phyloP scores from a whole-genome alignment of 2,329 filamentous ascomycete genomes.

The Ascocoryne sarcoides region DNA sequence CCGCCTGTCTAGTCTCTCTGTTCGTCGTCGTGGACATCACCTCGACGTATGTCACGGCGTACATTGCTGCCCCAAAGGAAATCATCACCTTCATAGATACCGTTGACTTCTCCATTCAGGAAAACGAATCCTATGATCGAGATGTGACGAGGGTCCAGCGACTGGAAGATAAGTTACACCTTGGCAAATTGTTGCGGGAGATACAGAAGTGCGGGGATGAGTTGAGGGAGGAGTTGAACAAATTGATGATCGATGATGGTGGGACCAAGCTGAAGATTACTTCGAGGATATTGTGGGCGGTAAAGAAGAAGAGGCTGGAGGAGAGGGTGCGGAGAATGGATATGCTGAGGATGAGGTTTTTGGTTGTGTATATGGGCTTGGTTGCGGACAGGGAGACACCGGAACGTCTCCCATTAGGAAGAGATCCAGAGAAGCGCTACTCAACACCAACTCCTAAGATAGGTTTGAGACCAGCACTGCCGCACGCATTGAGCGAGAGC shows the following conservation, averaged over 20 bases:
- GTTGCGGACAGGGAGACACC: constrained; percentile 10
- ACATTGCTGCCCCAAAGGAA: constrained; percentile 49
- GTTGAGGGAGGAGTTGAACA: constrained; percentile 50
- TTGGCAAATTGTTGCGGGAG: constrained; percentile 49
- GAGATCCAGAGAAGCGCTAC: constrained; percentile 19
- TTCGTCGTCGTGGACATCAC: constrained; percentile 39
- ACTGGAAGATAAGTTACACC: constrained; percentile 53
- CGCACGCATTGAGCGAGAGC: constrained; percentile 22
- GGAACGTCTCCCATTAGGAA: constrained; percentile 10
- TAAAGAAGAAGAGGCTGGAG: constrained; percentile 44
- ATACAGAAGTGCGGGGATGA: constrained; percentile 54
- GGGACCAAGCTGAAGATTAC: constrained; percentile 37
- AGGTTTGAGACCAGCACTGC: constrained; percentile 19
- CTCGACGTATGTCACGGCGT: constrained; percentile 45
- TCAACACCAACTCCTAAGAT: constrained; percentile 7
- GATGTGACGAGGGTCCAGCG: constrained; percentile 49
- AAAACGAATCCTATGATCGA: constrained; percentile 56
- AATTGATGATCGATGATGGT: constrained; percentile 39
- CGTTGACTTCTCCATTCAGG: constrained; percentile 49
- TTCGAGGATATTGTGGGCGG: constrained; percentile 50
- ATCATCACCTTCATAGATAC: constrained; percentile 49
- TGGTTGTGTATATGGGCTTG: constrained; percentile 29
- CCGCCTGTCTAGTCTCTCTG: constrained; percentile 38
- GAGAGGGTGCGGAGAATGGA: constrained; percentile 51
- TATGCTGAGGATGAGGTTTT: constrained; percentile 47